Conservation (phyloP, 176 grass and related monocot genomes). For the Lolium multiflorum region DNA sequence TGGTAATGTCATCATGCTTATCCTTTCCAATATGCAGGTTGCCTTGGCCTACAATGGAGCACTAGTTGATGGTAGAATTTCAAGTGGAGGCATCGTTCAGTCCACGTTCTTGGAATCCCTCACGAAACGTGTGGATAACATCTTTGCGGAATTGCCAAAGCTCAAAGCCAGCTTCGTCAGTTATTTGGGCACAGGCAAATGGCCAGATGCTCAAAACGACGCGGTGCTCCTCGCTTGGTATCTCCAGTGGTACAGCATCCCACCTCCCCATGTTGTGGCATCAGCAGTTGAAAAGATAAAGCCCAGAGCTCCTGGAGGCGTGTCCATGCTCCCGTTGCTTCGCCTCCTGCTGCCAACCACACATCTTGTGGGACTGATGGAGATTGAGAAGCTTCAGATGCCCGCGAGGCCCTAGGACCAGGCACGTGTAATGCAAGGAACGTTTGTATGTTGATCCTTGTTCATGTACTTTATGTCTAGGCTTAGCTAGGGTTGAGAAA, state of each 20-base stretch:
- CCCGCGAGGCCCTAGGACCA: conserved; percentile 24
- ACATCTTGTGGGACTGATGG: conserved; percentile 64
- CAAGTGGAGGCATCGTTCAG: conserved; percentile 76
- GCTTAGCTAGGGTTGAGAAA: not conserved
- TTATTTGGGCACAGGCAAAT: conserved; percentile 72
- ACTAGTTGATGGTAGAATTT: conserved; percentile 68
- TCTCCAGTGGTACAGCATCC: conserved; percentile 90
- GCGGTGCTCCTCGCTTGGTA: conserved; percentile 76
- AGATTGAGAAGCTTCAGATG: conserved; percentile 73
- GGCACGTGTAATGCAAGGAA: not conserved
- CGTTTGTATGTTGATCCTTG: not conserved
- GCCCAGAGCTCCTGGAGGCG: conserved; percentile 13
- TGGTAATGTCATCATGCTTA: conserved; percentile 20
- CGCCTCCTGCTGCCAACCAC: conserved; percentile 67
- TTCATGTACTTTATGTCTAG: not conserved
- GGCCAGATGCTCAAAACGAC: conserved; percentile 64
- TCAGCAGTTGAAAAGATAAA: conserved; percentile 58
- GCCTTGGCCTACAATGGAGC: conserved; percentile 82
- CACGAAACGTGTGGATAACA: conserved; percentile 70
- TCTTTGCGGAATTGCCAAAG: conserved; percentile 44
- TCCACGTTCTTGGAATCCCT: conserved; percentile 80
- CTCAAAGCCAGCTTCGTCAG: conserved; percentile 51
- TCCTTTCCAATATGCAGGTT: conserved; percentile 57
- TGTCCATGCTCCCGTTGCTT: conserved; percentile 77
- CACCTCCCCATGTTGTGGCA: conserved; percentile 66